Evolutionary conservation across 2,329 filamentous ascomycete species (phyloP), one percentile per base, ranked within the genome.

Genomic region (Beauveria sp.): DNA sequence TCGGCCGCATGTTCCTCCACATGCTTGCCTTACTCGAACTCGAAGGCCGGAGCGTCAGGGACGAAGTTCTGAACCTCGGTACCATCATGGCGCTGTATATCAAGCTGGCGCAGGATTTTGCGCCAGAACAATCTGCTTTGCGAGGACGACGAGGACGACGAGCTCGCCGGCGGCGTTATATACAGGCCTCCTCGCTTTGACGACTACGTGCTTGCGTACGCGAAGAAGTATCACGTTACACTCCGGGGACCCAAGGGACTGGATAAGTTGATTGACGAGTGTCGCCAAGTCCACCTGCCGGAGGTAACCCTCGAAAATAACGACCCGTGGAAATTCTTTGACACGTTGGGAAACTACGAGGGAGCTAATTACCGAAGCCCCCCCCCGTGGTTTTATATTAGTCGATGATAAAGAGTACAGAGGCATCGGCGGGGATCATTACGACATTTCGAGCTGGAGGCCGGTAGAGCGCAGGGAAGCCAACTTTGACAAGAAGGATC

Each of bases 141-240:
- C 2, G 53, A 55, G 40, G 40, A 45, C 7, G 40, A 45, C 0
- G 20, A 24, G 20, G 34, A 42, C 12, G 42, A 42, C 22, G 51
- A 38, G 34, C 34, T 54, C 5, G 20, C 34, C 20, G 51, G n/a
- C 8, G 51, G 34, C 34, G 10, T 54, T 0, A n/a, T 5, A 18
- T 54, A 54, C 34, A 20, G 6, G 4, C n/a, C 34, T 6, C 12
- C 5, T n/a, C 30, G 22, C 51, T 43, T 43, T 18, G 51, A 54
- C 51, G 51, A 54, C 51, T 54, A 54, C 20, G 51, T 55, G 40
- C 52, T 43, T n/a, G 52, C 52, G 22, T 55, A 55, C 52, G n/a
- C 52, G 16, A 45, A 30, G 3, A 26, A 43, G 38, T 24, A n/a
- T 22, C 24, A 9, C 38, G 28, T 55, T 9, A 45, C 38, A 8